Evolutionary conservation across 352 stramenopile genomes (phyloP).

Genomic region (Pythium aphanidermatum): DNA sequence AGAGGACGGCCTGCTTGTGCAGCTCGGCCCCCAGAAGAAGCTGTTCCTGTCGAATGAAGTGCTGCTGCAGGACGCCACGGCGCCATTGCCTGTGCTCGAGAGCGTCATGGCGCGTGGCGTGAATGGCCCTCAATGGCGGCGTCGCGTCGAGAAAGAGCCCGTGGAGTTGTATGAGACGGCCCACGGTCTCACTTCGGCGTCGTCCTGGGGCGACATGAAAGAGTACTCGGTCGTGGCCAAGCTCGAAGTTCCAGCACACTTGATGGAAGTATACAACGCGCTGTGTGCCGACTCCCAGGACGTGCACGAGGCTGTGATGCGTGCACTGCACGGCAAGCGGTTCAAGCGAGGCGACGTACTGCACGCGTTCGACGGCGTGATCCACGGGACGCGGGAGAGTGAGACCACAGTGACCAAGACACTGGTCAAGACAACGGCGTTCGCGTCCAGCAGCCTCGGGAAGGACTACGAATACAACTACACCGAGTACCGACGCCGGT

Average conservation of each 20-base stretch:
- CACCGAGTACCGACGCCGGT: constrained; percentile 11
- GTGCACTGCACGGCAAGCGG: constrained; percentile 5
- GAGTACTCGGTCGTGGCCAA: constrained; percentile 13
- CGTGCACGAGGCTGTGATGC: constrained; percentile 9
- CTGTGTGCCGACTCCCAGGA: constrained; percentile 2
- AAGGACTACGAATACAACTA: constrained; percentile 15
- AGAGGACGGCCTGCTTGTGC: constrained; percentile 25
- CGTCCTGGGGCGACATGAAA: constrained; percentile 6
- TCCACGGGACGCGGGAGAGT: background rate
- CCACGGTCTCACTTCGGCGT: background rate
- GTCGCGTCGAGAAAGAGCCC: constrained; percentile 14
- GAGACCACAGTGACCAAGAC: constrained; percentile 3
- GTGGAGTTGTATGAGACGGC: constrained; percentile 23
- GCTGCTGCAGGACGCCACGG: constrained; percentile 21
- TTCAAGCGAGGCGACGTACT: constrained; percentile 12
- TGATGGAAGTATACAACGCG: constrained; percentile 15
- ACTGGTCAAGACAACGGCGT: constrained; percentile 10
- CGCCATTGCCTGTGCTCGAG: constrained; percentile 11
- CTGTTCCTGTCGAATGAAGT: constrained; percentile 30
- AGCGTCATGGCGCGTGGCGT: constrained; percentile 14
- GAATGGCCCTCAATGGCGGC: constrained; percentile 12
- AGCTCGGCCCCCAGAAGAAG: constrained; percentile 32
- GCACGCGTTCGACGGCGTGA: constrained; percentile 11
- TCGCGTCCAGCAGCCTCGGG: constrained; percentile 3
- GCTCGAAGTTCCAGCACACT: constrained; percentile 13